Evolutionary conservation across 2,329 filamentous ascomycete species (phyloP).

Genomic region (Sporothrix curviconia): DNA sequence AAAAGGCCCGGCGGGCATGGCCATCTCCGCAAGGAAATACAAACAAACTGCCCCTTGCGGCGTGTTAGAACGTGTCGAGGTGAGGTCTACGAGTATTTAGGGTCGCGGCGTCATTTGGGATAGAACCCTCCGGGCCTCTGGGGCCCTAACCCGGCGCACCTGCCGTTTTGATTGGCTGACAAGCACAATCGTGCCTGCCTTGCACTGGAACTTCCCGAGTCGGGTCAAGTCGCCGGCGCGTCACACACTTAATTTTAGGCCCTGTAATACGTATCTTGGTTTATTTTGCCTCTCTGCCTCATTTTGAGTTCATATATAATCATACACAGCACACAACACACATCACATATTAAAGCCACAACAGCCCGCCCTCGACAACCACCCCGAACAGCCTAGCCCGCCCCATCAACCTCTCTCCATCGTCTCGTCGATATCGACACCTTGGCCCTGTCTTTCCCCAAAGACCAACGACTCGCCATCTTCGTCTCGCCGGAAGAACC

Average conservation of each 20-base stretch:
- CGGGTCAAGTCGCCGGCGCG: neutral
- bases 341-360: neutral
- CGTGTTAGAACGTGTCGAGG: neutral
- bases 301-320: neutral
- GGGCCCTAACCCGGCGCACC: conserved; percentile 15
- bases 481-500: neutral
- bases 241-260: conserved; percentile 7
- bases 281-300: conserved; percentile 5
- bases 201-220: conserved; percentile 4
- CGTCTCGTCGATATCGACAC: neutral
- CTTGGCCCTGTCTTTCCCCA: neutral
- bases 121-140: conserved; percentile 12
- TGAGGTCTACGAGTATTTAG: neutral
- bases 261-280: neutral
- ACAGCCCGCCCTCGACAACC: neutral
- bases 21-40: neutral
- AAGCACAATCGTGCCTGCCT: conserved; percentile 8
- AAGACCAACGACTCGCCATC: neutral
- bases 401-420: neutral
- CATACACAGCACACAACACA: no score
- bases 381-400: neutral
- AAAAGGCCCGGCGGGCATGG: neutral
- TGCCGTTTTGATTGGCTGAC: conserved; percentile 21
- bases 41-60: neutral
- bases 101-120: neutral